Evolutionary conservation across 75 land plant species (phyloP).

Genomic region (Pseudotsuga menziesii): DNA sequence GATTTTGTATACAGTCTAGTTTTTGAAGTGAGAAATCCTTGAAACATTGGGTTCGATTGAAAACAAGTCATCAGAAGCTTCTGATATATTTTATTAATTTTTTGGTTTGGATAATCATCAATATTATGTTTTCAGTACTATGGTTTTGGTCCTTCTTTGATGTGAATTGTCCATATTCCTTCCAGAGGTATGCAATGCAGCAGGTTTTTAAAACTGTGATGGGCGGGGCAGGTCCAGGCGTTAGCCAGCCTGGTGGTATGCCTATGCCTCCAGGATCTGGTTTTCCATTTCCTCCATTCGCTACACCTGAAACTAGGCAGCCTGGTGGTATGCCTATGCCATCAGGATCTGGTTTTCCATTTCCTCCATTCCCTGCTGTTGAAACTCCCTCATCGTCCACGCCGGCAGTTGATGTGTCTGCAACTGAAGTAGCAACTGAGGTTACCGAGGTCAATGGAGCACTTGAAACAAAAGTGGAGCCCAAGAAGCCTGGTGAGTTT

Average conservation of each 20-base stretch:
- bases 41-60: not conserved
- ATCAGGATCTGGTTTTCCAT: conserved; percentile 51
- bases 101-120: not conserved
- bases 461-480: conserved; percentile 30
- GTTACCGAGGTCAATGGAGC: conserved; percentile 25
- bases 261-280: conserved; percentile 52
- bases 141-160: not conserved
- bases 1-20: not conserved
- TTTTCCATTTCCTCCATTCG: conserved; percentile 43
- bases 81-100: not conserved
- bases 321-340: conserved; percentile 50
- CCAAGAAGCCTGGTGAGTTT: conserved; percentile 55
- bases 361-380: conserved; percentile 33
- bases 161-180: not conserved
- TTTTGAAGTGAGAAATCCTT: not conserved
- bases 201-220: conserved; percentile 78
- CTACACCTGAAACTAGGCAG: conserved; percentile 29
- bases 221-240: conserved; percentile 45
- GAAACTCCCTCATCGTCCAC: conserved; percentile 16
- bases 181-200: conserved; percentile 90
- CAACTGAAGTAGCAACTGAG: conserved; percentile 41
- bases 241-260: conserved; percentile 45
- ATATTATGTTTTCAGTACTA: not conserved
- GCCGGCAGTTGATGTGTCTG: conserved; percentile 59
- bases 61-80: not conserved